Base-by-base conservation (phyloP, 202 grass and related monocot species). In the Eragrostis tef region DNA sequence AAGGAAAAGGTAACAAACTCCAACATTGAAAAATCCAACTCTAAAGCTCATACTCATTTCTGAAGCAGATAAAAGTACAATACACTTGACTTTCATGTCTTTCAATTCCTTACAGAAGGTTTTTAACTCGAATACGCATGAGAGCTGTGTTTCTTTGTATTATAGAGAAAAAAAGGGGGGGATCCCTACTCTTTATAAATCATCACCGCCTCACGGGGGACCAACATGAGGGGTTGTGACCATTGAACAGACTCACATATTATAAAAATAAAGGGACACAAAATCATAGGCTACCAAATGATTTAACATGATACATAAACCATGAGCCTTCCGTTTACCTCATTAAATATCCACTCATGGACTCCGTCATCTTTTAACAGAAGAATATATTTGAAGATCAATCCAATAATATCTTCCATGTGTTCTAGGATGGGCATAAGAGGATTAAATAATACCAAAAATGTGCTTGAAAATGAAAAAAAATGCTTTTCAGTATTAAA, bases 301-400 rank as follows among this genome's bases (percentile, higher is more conserved):
- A 68, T 41, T 22, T 64, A 56, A 51, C 1, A 53, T 11, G 31
- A 60, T 41, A 45, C 46, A 49, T 26, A 71, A 67, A 78, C 11
- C 47, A 86, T 79, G 36, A 20, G 11, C 54, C 46, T 78, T 67
- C 62, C 36, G 47, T 22, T 79, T 75, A 90, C 94, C 94, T 97
- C 94, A 87, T 94, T 77, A 90, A 97, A 97, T 41, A 97, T 89
- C 94, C 94, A 97, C 51, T 94, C 83, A 15, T 87, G 86, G 63
- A 97, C 75, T 67, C 91, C 91, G 9, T 74, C 71, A 71, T 92
- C 78, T 86, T 92, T 90, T 82, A 97, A 71, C 46, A 97, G 86
- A n/a, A 45, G 21, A 66, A 97, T 73, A 70, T 97, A 97, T 78
- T 83, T 94, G 81, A 97, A 94, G 17, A 97, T 76, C 71, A 94